Base-by-base conservation (phyloP, 2,329 filamentous ascomycete species). In the Nemania sp. region DNA sequence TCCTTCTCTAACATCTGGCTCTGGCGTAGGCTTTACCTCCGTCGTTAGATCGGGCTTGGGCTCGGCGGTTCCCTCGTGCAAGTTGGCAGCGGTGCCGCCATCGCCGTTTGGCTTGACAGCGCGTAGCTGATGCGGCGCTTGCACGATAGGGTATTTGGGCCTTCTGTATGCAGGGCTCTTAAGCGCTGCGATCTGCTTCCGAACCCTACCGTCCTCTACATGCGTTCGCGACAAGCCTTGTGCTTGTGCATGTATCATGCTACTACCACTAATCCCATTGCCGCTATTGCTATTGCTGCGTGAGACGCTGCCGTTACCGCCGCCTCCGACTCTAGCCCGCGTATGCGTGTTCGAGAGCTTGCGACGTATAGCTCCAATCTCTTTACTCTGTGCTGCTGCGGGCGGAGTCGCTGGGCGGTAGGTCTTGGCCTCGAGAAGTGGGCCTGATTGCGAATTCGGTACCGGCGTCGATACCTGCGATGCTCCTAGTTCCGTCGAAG, bases 401-500 rank as follows among this genome's bases (percentile, higher is more conserved):
- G 11, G 2, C 11, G 33, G 26, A 12, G 39, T 15, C 17, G 17
- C 3, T 2, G 55, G 52, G 11, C 30, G n/a, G 9, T 41, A 58
- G 7, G 43, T 48, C 40, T 49, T 58, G 5, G 55, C 47, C 9
- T 55, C 48, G 2, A 58, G 48, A 9, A 49, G 15, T n/a, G 47
- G 52, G 1, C 52, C 55, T 7, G 43, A 49, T 40, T n/a, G n/a
- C n/a, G n/a, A n/a, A n/a, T n/a, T n/a, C n/a, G n/a, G n/a, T n/a
- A n/a, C n/a, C n/a, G n/a, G n/a, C n/a, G n/a, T n/a, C n/a, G n/a
- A n/a, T n/a, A n/a, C n/a, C n/a, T n/a, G n/a, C 33, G 4, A 14
- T 36, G 5, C 31, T n/a, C 31, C 14, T 34, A 5, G 26, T 31
- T 31, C 8, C 28, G 28, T 12, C 26, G 28, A 31, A 11, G 20